phyloP scores from a whole-genome alignment of 2,329 filamentous ascomycete species.

The Colletotrichum truncatum region DNA sequence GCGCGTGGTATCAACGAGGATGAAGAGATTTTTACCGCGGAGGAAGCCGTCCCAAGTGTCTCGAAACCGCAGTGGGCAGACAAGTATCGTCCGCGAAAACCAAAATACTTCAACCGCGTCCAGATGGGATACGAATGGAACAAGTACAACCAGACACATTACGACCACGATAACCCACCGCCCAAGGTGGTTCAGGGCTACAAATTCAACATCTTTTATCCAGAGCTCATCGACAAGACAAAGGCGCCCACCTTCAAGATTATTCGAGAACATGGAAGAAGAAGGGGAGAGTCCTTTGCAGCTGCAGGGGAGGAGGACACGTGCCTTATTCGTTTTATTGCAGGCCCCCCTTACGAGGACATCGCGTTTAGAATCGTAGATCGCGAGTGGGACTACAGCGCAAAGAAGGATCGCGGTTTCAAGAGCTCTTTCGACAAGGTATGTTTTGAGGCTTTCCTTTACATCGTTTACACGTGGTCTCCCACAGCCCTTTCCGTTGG shows the following conservation, averaged over 20 bases:
- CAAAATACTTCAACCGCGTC: conserved; percentile 95
- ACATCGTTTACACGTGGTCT: neutral
- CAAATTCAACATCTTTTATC: conserved; percentile 99
- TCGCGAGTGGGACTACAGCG: conserved; percentile 98
- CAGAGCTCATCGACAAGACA: conserved; percentile 92
- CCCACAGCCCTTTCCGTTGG: neutral
- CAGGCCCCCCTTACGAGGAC: conserved; percentile 95
- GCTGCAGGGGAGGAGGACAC: conserved; percentile 96
- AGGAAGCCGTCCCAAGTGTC: conserved; percentile 77
- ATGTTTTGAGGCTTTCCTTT: conserved; percentile 35
- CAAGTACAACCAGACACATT: conserved; percentile 99
- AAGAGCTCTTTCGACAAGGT: conserved; percentile 98
- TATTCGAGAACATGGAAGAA: conserved; percentile 89
- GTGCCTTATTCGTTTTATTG: conserved; percentile 94
- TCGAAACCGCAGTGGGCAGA: conserved; percentile 80
- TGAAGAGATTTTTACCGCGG: conserved; percentile 93
- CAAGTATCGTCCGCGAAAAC: conserved; percentile 90
- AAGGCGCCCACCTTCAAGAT: conserved; percentile 97
- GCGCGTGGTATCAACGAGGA: conserved; percentile 91
- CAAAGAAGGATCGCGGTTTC: conserved; percentile 93
- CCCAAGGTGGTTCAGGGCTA: conserved; percentile 99
- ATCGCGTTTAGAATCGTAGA: conserved; percentile 97
- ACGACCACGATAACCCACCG: conserved; percentile 97
- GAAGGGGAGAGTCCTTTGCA: conserved; percentile 90
- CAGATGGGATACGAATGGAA: conserved; percentile 99